phyloP scores from a whole-genome alignment of 306 rosid genomes.

The Quercus suber region DNA sequence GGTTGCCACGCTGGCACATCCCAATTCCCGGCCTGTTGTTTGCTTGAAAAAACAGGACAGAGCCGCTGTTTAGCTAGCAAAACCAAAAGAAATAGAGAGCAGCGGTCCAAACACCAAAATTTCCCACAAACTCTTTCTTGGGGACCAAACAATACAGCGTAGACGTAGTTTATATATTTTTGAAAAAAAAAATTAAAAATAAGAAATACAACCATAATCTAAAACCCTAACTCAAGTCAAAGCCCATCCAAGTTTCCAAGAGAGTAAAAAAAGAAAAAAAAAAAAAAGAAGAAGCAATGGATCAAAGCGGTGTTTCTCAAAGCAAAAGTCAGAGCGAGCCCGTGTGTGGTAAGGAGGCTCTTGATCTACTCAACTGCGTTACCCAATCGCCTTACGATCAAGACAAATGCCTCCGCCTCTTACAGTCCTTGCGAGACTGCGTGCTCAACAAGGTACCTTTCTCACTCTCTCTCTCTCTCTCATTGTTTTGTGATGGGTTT shows the following conservation, averaged over 20 bases:
- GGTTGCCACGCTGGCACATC: no score
- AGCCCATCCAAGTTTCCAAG: not conserved
- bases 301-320: constrained; percentile 16
- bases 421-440: constrained; percentile 68
- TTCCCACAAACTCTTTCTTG: not conserved
- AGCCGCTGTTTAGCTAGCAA: no score
- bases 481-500: not conserved
- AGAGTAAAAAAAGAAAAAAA: not conserved
- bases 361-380: constrained; percentile 75
- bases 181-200: not conserved
- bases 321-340: constrained; percentile 17
- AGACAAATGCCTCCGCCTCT: constrained; percentile 59
- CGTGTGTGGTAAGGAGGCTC: constrained; percentile 71
- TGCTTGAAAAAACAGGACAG: no score
- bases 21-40: no score
- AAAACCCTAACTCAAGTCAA: constrained; percentile 29
- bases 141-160: not conserved
- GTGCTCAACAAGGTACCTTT: constrained; percentile 60
- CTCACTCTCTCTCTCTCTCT: not conserved
- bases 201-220: not conserved
- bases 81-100: not conserved
- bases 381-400: constrained; percentile 57
- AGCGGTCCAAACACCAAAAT: not conserved
- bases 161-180: no score
- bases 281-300: constrained; percentile 24